Base-by-base conservation (phyloP, 768 basidiomycete genomes). In the Bullera alba region DNA sequence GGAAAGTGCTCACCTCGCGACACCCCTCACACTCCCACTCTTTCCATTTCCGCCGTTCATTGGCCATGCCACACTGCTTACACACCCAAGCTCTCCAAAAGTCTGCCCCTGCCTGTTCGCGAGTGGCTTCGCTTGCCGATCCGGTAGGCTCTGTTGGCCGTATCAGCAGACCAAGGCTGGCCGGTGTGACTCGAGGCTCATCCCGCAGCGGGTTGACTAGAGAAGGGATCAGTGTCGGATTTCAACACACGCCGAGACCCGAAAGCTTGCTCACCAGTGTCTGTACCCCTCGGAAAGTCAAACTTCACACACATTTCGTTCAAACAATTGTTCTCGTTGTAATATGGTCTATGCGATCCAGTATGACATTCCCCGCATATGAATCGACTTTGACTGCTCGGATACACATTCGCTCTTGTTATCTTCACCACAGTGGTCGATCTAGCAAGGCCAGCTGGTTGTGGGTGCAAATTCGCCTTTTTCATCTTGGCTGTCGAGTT, bases 11-110 rank as follows among this genome's bases (percentile, higher is more conserved):
- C 29, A 66, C 64, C n/a, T 51, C 35, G 45, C n/a, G n/a, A n/a
- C 68, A 70, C 21, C 51, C 58, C n/a, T 70, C 65, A 37, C 69
- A 71, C 19, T 48, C 53, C 69, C 69, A 71, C 4, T 58, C 66
- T 34, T 42, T 23, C 69, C 69, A 71, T 16, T 52, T 49, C 17
- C 43, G 34, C 26, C 69, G 25, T 41, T 71, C 66, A 17, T 63
- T 52, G 17, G 69, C 66, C 37, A 51, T 52, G 2, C 60, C 58
- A 35, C 69, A 71, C 41, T 54, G 42, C 4, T 48, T 22, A 32
- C 69, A 71, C 17, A 58, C 60, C 62, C 61, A 68, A 5, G 59
- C 69, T 35, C 49, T 38, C 69, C 69, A 71, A 49, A 46, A 64
- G 6, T 65, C 59, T 26, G 49, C 44, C 10, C 69, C 69, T 12